These are phyloP conservation scores for Cucumis cinereus DNA, from an alignment of 306 rosid genomes.

Conservation along the genomic window DNA sequence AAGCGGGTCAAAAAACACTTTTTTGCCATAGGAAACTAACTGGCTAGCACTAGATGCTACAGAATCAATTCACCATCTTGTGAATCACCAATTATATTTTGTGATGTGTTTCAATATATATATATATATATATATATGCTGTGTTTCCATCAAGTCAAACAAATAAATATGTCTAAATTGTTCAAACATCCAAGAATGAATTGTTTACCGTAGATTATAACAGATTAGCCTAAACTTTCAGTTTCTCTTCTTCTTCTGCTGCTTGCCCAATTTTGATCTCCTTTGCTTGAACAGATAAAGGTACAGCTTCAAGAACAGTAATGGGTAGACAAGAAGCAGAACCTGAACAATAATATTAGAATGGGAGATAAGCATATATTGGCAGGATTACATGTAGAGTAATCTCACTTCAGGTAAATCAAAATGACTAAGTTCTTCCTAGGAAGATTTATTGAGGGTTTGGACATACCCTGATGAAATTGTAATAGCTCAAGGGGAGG, in stretches of 20 bases:
- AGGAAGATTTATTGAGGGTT: not conserved
- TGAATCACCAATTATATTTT: not conserved
- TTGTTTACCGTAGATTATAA: not conserved
- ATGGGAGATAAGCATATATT: not conserved
- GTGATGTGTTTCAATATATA: no score
- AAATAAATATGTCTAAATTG: not conserved
- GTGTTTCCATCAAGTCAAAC: not conserved
- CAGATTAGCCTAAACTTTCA: constrained; percentile 13
- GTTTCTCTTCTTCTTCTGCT: constrained; percentile 34
- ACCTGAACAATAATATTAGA: constrained; percentile 39
- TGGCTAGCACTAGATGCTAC: not conserved
- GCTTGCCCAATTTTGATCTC: constrained; percentile 46
- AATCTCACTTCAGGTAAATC: not conserved
- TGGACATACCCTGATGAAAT: constrained; percentile 51
- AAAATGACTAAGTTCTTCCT: not conserved
- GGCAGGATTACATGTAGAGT: not conserved
- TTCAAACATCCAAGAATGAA: not conserved
- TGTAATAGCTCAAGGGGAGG: constrained; percentile 59
- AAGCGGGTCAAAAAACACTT: not conserved
- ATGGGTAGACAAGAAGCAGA: constrained; percentile 50
- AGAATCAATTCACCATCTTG: not conserved
- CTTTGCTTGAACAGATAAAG: constrained; percentile 88
- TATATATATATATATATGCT: not conserved
- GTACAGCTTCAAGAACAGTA: constrained; percentile 70
- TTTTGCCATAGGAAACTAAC: not conserved